These are phyloP conservation scores for Ormosia emarginata DNA, from an alignment of 306 rosid genomes.

Conservation along the genomic window DNA sequence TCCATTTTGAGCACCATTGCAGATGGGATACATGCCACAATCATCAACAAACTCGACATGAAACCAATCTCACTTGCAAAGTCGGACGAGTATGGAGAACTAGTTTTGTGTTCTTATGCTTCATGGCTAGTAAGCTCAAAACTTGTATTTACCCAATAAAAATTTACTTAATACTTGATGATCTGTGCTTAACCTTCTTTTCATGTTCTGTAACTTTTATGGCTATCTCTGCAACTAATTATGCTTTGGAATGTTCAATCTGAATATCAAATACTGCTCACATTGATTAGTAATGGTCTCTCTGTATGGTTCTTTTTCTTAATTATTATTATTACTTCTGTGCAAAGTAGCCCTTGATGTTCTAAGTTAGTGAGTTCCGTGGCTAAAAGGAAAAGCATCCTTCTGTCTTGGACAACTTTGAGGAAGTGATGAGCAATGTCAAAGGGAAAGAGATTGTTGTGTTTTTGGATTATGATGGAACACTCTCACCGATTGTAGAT, in stretches of 20 bases:
- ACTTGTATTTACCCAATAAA: not conserved
- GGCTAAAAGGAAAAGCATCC: conserved; percentile 46
- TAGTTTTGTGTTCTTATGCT: conserved; percentile 22
- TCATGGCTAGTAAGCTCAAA: conserved; percentile 51
- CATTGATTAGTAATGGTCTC: not conserved
- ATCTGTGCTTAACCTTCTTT: not conserved
- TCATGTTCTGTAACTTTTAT: not conserved
- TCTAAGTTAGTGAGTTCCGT: not conserved
- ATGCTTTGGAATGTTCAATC: not conserved
- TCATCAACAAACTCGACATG: conserved; percentile 11
- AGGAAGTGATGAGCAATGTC: conserved; percentile 43
- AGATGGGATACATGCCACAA: conserved; percentile 25
- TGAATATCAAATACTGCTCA: not conserved
- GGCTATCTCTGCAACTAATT: not conserved
- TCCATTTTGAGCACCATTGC: not conserved
- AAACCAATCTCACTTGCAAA: conserved; percentile 6
- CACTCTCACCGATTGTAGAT: conserved; percentile 48
- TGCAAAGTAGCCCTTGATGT: not conserved
- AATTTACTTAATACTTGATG: not conserved
- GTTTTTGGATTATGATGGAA: conserved; percentile 68
- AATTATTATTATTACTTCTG: not conserved
- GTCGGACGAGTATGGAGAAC: conserved; percentile 22
- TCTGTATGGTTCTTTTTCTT: not conserved
- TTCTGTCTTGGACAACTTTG: conserved; percentile 44
- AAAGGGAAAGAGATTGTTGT: conserved; percentile 44